Percentiles rank a stretch among this genome's conserved stretches.
phyloP scores from a whole-genome alignment of 805 yeast genomes.

The Candida germanica region DNA sequence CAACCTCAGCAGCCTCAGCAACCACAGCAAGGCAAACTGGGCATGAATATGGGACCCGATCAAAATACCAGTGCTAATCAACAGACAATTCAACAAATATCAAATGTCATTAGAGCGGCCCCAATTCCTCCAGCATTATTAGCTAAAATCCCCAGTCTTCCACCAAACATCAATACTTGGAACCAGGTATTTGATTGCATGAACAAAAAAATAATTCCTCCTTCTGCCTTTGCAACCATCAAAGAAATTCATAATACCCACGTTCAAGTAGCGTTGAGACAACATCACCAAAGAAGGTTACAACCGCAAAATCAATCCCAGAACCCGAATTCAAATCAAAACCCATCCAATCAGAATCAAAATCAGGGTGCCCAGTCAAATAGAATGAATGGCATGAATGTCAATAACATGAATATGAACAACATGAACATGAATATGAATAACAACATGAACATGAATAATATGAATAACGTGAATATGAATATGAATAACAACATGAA shows the following conservation, averaged over 20 bases:
- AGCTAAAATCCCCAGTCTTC: constrained; percentile 68
- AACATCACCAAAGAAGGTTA: constrained; percentile 44
- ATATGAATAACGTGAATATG: constrained; percentile 18
- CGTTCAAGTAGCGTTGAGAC: constrained; percentile 52
- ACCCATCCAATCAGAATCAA: constrained; percentile 10
- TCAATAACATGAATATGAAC: constrained; percentile 6
- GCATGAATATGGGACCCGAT: background rate
- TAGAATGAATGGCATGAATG: constrained; percentile 15
- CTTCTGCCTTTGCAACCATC: constrained; percentile 54
- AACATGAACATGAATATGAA: constrained; percentile 10
- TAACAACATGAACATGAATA: constrained; percentile 7
- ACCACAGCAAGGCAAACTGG: constrained; percentile 3
- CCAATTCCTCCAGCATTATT: constrained; percentile 73
- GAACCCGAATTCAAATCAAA: constrained; percentile 1
- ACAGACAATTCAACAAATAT: constrained; percentile 37
- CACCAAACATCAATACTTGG: constrained; percentile 81
- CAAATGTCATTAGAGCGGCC: constrained; percentile 50
- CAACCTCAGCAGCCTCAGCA: background rate
- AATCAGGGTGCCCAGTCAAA: constrained; percentile 8
- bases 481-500: constrained; percentile 17
- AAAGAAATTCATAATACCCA: constrained; percentile 68
- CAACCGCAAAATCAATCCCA: constrained; percentile 12
- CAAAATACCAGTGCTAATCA: constrained; percentile 2
- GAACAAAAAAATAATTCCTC: constrained; percentile 56
- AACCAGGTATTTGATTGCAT: constrained; percentile 65